Evolutionary conservation across 2,329 filamentous ascomycete genomes (phyloP), one percentile per base, ranked within the genome.

Genomic region (Diaporthe helianthi): DNA sequence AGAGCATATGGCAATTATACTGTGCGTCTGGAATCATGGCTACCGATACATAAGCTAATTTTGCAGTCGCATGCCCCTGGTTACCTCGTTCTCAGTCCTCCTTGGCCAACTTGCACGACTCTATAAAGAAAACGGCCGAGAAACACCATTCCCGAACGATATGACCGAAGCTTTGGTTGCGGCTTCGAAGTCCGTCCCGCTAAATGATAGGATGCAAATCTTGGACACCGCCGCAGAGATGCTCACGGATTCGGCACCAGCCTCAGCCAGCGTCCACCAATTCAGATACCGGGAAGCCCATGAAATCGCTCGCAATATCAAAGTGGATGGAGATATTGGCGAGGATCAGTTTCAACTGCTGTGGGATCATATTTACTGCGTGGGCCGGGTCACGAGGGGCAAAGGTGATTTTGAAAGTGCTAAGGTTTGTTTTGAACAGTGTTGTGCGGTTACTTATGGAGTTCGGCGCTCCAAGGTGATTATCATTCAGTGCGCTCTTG

Each of bases 201-300:
- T 53, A 17, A 53, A 53, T 53, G 29, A 33, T n/a, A 53, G 51
- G 51, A 53, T 53, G 29, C 51, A 53, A 53, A 53, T 53, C 19
- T 53, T 53, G 33, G 51, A 53, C 51, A 53, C 33, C n/a, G 51
- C 51, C 7, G 51, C 29, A 7, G 51, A 53, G 51, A 33, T 53
- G 29, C 29, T 53, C 13, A 53, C 51, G 29, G 51, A 53, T 53
- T 33, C 51, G 29, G 19, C 51, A 53, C 29, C 51, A 36, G 2
- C 51, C 51, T 22, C 29, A 9, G 29, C 51, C 29, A 53, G 51
- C 29, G 51, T 53, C 33, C 33, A 53, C 51, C 51, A 53, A 33
- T 53, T 53, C 29, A 53, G 29, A n/a, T 17, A 53, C 33, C 17
- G 22, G 1, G 51, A 53, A 29, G 51, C 51, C 19, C 29, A 53